phyloP scores from a whole-genome alignment of 140 eudicot genomes.

The Anethum foeniculum region DNA sequence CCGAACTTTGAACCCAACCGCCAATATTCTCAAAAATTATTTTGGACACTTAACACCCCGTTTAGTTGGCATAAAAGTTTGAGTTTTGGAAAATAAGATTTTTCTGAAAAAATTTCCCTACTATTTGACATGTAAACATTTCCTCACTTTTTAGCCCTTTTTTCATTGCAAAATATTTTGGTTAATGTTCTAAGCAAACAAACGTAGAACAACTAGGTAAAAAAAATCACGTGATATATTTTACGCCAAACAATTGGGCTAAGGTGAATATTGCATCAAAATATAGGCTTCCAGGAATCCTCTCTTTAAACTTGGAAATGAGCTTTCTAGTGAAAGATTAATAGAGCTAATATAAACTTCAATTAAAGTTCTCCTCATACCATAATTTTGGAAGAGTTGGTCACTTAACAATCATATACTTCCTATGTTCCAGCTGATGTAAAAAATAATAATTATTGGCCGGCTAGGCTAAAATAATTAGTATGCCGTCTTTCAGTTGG shows the following conservation, averaged over 20 bases:
- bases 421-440: background rate
- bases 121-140: background rate
- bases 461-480: background rate
- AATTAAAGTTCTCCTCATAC: background rate
- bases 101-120: too few relatives aligned
- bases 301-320: background rate
- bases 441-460: background rate
- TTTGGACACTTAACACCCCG: background rate
- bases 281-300: background rate
- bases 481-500: background rate
- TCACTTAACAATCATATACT: background rate
- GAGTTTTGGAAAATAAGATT: background rate
- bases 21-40: background rate
- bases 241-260: background rate
- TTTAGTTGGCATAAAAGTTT: background rate
- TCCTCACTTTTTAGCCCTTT: background rate
- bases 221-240: background rate
- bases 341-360: background rate
- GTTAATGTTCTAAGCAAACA: background rate
- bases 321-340: background rate
- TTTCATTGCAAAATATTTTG: background rate
- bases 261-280: background rate
- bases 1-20: background rate
- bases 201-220: background rate
- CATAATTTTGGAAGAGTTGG: background rate